A percentile compares a stretch with the other conserved stretches of the same genome.
These are phyloP conservation scores for Nothopassalora personata DNA, from an alignment of 2,329 filamentous ascomycete genomes.

Conservation along the genomic window DNA sequence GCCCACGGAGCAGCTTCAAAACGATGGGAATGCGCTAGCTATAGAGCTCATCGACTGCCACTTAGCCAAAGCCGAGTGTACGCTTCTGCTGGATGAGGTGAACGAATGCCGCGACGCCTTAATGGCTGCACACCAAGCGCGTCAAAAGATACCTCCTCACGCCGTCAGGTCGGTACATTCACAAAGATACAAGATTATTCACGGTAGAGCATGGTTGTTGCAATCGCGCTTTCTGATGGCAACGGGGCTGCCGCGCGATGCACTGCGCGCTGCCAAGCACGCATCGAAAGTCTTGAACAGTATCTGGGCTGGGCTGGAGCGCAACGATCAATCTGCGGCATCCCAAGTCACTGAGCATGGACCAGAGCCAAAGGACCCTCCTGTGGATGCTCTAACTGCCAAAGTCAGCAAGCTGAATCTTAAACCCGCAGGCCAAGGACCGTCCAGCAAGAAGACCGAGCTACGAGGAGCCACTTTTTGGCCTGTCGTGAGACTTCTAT, in stretches of 20 bases:
- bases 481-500: conserved; percentile 68
- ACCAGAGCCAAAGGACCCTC: conserved; percentile 8
- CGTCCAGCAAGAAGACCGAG: conserved; percentile 25
- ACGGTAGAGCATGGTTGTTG: conserved; percentile 27
- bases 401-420: conserved; percentile 32
- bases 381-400: conserved; percentile 16
- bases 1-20: conserved; percentile 37
- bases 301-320: conserved; percentile 26
- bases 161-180: conserved; percentile 18
- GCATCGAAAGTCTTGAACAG: conserved; percentile 25
- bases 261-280: conserved; percentile 27
- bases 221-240: conserved; percentile 22
- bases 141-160: conserved; percentile 13
- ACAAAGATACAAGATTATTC: conserved; percentile 20
- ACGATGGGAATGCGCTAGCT: conserved; percentile 31
- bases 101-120: conserved; percentile 17
- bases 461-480: conserved; percentile 65
- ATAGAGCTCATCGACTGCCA: conserved; percentile 42
- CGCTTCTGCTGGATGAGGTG: conserved; percentile 19
- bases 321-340: not conserved
- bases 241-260: conserved; percentile 15
- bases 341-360: not conserved
- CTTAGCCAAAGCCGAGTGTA: conserved; percentile 20
- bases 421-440: conserved; percentile 24
- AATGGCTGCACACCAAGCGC: conserved; percentile 14